Percentiles rank a stretch among this genome's conserved stretches.
These are phyloP conservation scores for Chalciporus sp. DNA, from an alignment of 1,284 basidiomycete species.

Conservation along the genomic window DNA sequence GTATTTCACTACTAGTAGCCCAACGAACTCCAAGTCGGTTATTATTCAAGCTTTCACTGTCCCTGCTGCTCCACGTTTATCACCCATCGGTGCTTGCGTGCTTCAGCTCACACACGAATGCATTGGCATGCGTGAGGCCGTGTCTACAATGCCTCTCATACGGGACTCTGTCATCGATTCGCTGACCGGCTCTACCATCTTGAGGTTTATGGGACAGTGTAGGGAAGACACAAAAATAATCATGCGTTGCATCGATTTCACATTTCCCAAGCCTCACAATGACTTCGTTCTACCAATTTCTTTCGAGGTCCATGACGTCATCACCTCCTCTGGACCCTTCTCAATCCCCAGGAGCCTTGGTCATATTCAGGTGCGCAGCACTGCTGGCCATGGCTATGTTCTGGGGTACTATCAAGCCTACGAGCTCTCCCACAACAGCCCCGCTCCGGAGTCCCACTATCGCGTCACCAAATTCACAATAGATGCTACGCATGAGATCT, in stretches of 20 bases:
- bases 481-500: neutral
- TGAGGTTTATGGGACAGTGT: neutral
- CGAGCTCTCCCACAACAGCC: too few species aligned
- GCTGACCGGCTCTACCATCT: neutral
- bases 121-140: neutral
- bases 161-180: neutral
- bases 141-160: neutral
- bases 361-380: neutral
- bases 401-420: neutral
- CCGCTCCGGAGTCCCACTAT: neutral
- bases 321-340: neutral
- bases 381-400: neutral
- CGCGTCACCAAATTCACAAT: neutral
- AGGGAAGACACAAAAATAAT: neutral
- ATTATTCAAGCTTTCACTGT: neutral
- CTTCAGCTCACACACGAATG: neutral
- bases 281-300: neutral
- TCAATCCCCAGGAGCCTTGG: neutral
- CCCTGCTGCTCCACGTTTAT: neutral
- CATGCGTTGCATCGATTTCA: neutral
- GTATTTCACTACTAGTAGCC: neutral
- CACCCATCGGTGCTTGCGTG: too few species aligned
- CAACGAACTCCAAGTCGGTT: neutral
- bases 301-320: neutral
- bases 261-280: neutral